phyloP scores from a whole-genome alignment of 305 asterid species.

The Petunia hybrid region DNA sequence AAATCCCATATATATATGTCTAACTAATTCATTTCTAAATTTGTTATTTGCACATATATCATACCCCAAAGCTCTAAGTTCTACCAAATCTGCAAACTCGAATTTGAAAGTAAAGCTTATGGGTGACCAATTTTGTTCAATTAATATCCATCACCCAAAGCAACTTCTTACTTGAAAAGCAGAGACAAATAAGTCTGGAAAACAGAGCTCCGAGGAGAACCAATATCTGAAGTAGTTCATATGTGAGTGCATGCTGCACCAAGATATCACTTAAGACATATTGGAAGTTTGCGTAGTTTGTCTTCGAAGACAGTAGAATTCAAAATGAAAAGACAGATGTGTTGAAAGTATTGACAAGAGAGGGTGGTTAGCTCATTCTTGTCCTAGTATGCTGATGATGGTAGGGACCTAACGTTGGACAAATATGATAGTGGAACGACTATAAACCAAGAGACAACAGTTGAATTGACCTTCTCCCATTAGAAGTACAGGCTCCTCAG shows the following conservation, averaged over 20 bases:
- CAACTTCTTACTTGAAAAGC: background rate
- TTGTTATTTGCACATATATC: too few species aligned
- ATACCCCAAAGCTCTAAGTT: too few species aligned
- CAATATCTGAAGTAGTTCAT: slow-evolving; percentile 23
- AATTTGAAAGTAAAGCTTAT: background rate
- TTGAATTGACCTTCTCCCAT: slow-evolving; percentile 32
- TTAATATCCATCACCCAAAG: background rate
- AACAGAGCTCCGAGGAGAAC: slow-evolving; percentile 1
- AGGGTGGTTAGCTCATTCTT: slow-evolving; percentile 6
- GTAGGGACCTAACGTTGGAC: slow-evolving; percentile 27
- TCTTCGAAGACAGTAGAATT: slow-evolving; percentile 6
- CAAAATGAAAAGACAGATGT: background rate
- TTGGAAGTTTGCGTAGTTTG: background rate
- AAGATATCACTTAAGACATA: slow-evolving; percentile 27
- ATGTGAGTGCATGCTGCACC: slow-evolving; percentile 32
- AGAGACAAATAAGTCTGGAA: background rate
- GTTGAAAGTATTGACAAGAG: slow-evolving; percentile 18
- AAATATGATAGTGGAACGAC: slow-evolving; percentile 30
- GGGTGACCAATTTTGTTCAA: background rate
- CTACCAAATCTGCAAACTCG: too few species aligned
- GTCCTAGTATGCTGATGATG: slow-evolving; percentile 28
- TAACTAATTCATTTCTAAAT: too few species aligned
- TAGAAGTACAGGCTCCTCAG: background rate
- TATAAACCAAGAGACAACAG: slow-evolving; percentile 26
- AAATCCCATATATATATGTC: too few species aligned